phyloP scores from a whole-genome alignment of 2,329 filamentous ascomycete genomes.

The Aspergillus ruber region DNA sequence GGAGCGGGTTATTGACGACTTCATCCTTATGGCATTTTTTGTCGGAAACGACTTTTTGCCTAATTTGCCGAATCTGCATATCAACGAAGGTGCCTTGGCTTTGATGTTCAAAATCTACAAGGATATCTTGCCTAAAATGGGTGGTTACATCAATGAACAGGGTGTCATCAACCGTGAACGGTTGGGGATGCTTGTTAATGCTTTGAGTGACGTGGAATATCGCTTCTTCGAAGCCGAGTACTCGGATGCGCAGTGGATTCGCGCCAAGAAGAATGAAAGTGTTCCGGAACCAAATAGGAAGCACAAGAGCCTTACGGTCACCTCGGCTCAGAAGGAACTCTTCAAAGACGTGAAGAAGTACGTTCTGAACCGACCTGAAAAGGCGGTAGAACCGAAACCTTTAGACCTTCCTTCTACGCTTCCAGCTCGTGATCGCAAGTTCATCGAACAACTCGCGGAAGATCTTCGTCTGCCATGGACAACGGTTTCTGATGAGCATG shows the following conservation, averaged over 20 bases:
- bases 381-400: conserved; percentile 41
- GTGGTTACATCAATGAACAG: conserved; percentile 93
- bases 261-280: conserved; percentile 69
- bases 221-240: conserved; percentile 90
- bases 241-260: conserved; percentile 85
- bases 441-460: conserved; percentile 78
- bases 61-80: conserved; percentile 91
- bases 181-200: conserved; percentile 69
- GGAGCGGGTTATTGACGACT: conserved; percentile 96
- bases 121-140: conserved; percentile 73
- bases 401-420: conserved; percentile 69
- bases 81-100: conserved; percentile 93
- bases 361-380: conserved; percentile 61
- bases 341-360: conserved; percentile 79
- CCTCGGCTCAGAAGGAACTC: conserved; percentile 70
- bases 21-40: conserved; percentile 99
- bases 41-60: conserved; percentile 98
- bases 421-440: conserved; percentile 81
- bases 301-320: conserved; percentile 63
- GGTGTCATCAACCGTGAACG: conserved; percentile 85
- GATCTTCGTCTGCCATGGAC: conserved; percentile 61
- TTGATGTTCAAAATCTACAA: conserved; percentile 99
- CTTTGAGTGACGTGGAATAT: conserved; percentile 81
- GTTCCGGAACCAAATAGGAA: conserved; percentile 54
- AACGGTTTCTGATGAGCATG: conserved; percentile 57